phyloP scores from a whole-genome alignment of 371 early-diverging fungal species.

The Mucor racemosus region DNA sequence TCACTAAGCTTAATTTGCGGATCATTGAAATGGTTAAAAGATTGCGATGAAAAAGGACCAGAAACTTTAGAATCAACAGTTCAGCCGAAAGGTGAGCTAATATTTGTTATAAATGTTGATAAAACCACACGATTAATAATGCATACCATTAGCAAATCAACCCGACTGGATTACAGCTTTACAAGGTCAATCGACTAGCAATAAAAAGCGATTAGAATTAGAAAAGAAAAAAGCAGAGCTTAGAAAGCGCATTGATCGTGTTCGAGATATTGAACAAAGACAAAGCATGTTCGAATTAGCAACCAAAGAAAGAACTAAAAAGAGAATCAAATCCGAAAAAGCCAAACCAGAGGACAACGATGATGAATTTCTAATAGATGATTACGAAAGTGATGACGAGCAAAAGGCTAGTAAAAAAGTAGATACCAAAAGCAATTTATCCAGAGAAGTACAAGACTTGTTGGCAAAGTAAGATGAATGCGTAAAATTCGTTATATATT shows the following conservation, averaged over 20 bases:
- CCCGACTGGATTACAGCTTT: slow-evolving; percentile 54
- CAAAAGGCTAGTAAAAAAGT: slow-evolving; percentile 9
- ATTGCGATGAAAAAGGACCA: slow-evolving; percentile 35
- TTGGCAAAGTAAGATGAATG: slow-evolving; percentile 48
- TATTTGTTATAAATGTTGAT: not conserved
- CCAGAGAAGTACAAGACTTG: slow-evolving; percentile 61
- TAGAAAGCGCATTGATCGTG: slow-evolving; percentile 35
- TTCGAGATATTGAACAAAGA: slow-evolving; percentile 25
- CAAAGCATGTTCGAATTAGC: slow-evolving; percentile 6
- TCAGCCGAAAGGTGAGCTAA: slow-evolving; percentile 6
- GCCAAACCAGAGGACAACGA: slow-evolving; percentile 30
- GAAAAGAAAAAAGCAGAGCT: slow-evolving; percentile 31
- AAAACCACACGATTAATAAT: not conserved
- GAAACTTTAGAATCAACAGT: not conserved
- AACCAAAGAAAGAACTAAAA: slow-evolving; percentile 19
- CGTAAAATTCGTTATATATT: not conserved
- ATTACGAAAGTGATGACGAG: slow-evolving; percentile 70
- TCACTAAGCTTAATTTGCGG: slow-evolving; percentile 88
- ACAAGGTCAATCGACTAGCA: slow-evolving; percentile 21
- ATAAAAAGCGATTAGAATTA: slow-evolving; percentile 15
- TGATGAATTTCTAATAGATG: slow-evolving; percentile 64
- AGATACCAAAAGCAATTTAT: slow-evolving; percentile 36
- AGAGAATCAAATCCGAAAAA: slow-evolving; percentile 5
- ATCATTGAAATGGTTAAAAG: slow-evolving; percentile 81
- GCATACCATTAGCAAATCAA: slow-evolving; percentile 25